Base-by-base conservation (phyloP, 2,329 filamentous ascomycete genomes). In the Ustilaginoidea virens region DNA sequence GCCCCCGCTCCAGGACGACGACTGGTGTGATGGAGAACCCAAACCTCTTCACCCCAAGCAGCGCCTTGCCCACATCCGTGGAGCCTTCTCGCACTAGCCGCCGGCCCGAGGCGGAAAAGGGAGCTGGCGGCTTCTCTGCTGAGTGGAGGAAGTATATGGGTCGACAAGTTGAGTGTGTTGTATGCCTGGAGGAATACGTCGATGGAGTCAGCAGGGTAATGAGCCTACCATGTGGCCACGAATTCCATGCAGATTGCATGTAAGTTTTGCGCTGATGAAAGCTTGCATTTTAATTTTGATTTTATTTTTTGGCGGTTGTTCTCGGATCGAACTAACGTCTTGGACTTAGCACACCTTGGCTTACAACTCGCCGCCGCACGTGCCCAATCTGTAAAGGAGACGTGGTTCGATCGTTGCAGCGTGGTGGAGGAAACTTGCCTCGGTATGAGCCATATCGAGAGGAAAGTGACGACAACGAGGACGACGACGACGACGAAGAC, bases 221-320 rank as follows among this genome's bases (percentile, higher is more conserved):
- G 90, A 92, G 85, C 47, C 58, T 98, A 34, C 90, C 90, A 7
- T 98, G 90, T 54, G 90, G 90, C 20, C 90, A 98, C 51, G 90
- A 98, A 47, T 98, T 96, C 53, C 90, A 98, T 52, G 87, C 67
- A 17, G 85, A 92, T 49, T 98, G 90, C 85, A 96, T 98, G 85
- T 92, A 59, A 77, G 85, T 79, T 29, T 32, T 16, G 8, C 17
- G 17, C 30, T 18, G 8, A 4, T 10, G n/a, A 4, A 7, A 5
- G 7, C 6, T 17, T n/a, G 3, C 14, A 16, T 19, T 16, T 4
- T 8, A 13, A 18, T n/a, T 18, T 9, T 10, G 3, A 11, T 24
- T n/a, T 13, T 20, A 7, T 6, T 25, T 31, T 16, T 33, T 28
- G 18, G 19, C 29, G 24, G 17, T 12, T 4, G 5, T n/a, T 8